These are phyloP conservation scores for Fusarium mangiferae DNA, from an alignment of 2,329 filamentous ascomycete genomes.

Conservation along the genomic window DNA sequence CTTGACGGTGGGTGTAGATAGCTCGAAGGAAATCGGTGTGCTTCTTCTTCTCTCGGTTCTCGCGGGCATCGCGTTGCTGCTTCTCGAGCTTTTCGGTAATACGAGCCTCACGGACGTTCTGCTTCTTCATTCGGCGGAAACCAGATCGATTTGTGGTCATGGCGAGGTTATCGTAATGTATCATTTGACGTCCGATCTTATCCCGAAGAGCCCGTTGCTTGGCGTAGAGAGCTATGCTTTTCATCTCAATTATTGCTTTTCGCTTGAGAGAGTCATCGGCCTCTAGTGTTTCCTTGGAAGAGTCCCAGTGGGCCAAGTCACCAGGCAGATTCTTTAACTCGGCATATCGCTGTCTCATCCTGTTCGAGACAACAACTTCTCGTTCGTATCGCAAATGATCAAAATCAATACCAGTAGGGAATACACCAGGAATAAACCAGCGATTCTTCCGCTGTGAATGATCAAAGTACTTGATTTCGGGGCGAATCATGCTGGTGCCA, in stretches of 20 bases:
- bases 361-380: slow-evolving; percentile 89
- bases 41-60: slow-evolving; percentile 97
- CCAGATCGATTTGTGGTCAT: slow-evolving; percentile 95
- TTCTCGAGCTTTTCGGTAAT: slow-evolving; percentile 99
- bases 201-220: slow-evolving; percentile 90
- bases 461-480: slow-evolving; percentile 79
- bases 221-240: slow-evolving; percentile 85
- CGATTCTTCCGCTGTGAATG: slow-evolving; percentile 81
- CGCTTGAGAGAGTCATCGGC: slow-evolving; percentile 86
- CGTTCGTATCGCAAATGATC: slow-evolving; percentile 87
- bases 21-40: slow-evolving; percentile 91
- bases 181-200: slow-evolving; percentile 89
- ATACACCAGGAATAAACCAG: slow-evolving; percentile 84
- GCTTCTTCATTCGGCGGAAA: slow-evolving; percentile 97
- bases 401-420: slow-evolving; percentile 88
- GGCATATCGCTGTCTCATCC: slow-evolving; percentile 83
- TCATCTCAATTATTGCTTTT: slow-evolving; percentile 94
- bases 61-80: slow-evolving; percentile 94
- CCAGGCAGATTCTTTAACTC: slow-evolving; percentile 87
- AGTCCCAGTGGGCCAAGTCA: slow-evolving; percentile 89
- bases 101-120: slow-evolving; percentile 91
- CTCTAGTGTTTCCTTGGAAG: slow-evolving; percentile 71
- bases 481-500: slow-evolving; percentile 61
- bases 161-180: slow-evolving; percentile 93
- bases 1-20: slow-evolving; percentile 82